These are phyloP conservation scores for Arachis stenosperma DNA, from an alignment of 306 rosid genomes.

Conservation along the genomic window DNA sequence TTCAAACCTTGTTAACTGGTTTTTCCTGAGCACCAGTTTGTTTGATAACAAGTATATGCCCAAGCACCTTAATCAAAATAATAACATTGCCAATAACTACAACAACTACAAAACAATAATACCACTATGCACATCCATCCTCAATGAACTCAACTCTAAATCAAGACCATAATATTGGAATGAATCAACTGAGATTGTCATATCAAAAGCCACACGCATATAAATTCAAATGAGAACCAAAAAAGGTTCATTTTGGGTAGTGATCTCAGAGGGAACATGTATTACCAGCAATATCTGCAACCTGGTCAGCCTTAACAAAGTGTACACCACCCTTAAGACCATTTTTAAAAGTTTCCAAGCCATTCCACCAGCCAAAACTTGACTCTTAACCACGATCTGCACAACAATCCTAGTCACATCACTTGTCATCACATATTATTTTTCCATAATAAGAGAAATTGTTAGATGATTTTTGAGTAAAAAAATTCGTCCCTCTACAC, in stretches of 20 bases:
- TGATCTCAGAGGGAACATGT: background rate
- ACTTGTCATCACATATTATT: too few relatives aligned
- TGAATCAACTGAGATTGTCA: background rate
- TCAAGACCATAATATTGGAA: background rate
- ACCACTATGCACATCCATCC: too few relatives aligned
- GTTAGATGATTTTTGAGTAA: too few relatives aligned
- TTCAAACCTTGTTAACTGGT: too few relatives aligned
- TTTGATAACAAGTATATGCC: conserved; percentile 93
- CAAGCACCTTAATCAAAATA: conserved; percentile 90
- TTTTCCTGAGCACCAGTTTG: conserved; percentile 64
- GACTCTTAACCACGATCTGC: too few relatives aligned
- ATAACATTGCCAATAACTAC: conserved; percentile 14
- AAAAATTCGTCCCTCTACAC: too few relatives aligned
- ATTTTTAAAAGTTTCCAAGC: conserved; percentile 88
- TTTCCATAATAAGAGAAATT: too few relatives aligned
- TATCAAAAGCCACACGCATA: conserved; percentile 23
- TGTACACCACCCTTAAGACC: conserved; percentile 98
- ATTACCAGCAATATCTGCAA: conserved; percentile 59
- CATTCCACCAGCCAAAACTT: conserved; percentile 61
- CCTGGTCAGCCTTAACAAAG: conserved; percentile 82
- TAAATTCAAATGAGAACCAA: conserved; percentile 32
- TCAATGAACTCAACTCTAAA: conserved; percentile 2
- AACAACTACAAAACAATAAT: background rate
- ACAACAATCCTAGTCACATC: too few relatives aligned
- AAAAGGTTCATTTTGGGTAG: conserved; percentile 3